Percentiles rank a stretch among this genome's conserved stretches.
These are phyloP conservation scores for Verticillium klebahnii DNA, from an alignment of 2,329 filamentous ascomycete genomes.

Conservation along the genomic window DNA sequence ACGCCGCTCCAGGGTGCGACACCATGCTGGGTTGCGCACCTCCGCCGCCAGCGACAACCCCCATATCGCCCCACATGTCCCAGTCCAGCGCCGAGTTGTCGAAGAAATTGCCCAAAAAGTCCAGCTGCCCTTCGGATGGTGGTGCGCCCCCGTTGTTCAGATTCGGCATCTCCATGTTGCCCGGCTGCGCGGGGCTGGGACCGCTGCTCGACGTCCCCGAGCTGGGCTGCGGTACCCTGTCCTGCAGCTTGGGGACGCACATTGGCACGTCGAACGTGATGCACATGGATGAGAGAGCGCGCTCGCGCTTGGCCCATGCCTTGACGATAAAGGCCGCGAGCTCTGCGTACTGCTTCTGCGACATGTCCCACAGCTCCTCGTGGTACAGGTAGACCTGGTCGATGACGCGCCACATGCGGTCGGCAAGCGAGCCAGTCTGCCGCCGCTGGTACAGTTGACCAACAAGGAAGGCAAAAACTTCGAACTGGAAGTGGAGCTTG, in stretches of 20 bases:
- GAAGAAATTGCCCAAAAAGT: slow-evolving; percentile 39
- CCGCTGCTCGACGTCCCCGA: slow-evolving; percentile 23
- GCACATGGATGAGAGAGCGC: slow-evolving; percentile 31
- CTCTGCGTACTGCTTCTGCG: slow-evolving; percentile 36
- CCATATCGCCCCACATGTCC: slow-evolving; percentile 35
- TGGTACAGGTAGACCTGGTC: slow-evolving; percentile 43
- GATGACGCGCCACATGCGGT: slow-evolving; percentile 47
- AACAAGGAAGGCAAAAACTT: slow-evolving; percentile 50
- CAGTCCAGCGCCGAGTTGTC: slow-evolving; percentile 39
- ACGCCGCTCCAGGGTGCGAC: slow-evolving; percentile 5
- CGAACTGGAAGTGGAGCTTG: slow-evolving; percentile 49
- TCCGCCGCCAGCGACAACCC: not conserved
- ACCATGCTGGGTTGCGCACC: slow-evolving; percentile 3
- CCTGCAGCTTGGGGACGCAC: slow-evolving; percentile 41
- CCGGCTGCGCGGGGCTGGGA: slow-evolving; percentile 20
- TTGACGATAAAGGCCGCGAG: slow-evolving; percentile 45
- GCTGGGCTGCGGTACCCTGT: slow-evolving; percentile 33
- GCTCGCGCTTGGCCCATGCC: slow-evolving; percentile 49
- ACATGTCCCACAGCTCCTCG: slow-evolving; percentile 45
- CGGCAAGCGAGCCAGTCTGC: slow-evolving; percentile 43
- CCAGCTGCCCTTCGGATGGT: slow-evolving; percentile 24
- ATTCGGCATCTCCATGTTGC: slow-evolving; percentile 15
- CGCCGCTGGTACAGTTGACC: slow-evolving; percentile 45
- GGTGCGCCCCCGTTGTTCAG: slow-evolving; percentile 12
- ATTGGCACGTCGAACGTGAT: slow-evolving; percentile 33